Base-by-base conservation (phyloP, 306 rosid species). In the Vigna hirtella region DNA sequence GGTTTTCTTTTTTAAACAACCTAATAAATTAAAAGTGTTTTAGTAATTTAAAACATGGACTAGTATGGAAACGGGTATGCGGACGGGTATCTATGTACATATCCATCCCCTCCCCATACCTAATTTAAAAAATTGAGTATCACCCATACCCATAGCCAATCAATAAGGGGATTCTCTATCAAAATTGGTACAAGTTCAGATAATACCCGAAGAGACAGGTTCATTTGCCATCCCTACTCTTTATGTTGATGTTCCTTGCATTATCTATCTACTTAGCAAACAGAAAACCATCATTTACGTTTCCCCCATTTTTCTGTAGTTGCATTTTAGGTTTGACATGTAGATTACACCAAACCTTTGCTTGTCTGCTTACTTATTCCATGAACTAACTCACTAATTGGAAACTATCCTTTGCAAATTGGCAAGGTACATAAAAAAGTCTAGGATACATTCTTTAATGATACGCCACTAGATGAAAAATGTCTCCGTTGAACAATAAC, bases 401-500 rank as follows among this genome's bases (percentile, higher is more conserved):
- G 20, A 7, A 32, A 26, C 26, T 52, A 56, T 53, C 82, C 28
- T 45, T 38, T 12, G 74, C 38, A 45, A 76, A 47, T 68, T 68
- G 40, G 13, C 69, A 56, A 6, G 15, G 42, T 18, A 22, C 59
- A 69, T 58, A 26, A 15, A 28, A n/a, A 56, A 1, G 12, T 67
- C 55, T 20, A 38, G 49, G 49, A 58, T 53, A 6, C 38, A 57
- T 43, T 55, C 61, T 40, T 42, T 40, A 11, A 66, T n/a, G 30
- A 48, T 68, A 58, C 26, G 28, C 28, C 17, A 15, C 69, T 22
- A 10, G n/a, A 24, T 40, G 47, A 62, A 11, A 26, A 15, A 51
- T 71, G 77, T 72, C 68, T 63, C 73, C 59, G 72, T 15, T 64
- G 59, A 42, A 36, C 65, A 49, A 51, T 72, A 61, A 51, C 55